Base-by-base conservation (phyloP, 192 early-diverging fungal species). In the Backusella australiensis region DNA sequence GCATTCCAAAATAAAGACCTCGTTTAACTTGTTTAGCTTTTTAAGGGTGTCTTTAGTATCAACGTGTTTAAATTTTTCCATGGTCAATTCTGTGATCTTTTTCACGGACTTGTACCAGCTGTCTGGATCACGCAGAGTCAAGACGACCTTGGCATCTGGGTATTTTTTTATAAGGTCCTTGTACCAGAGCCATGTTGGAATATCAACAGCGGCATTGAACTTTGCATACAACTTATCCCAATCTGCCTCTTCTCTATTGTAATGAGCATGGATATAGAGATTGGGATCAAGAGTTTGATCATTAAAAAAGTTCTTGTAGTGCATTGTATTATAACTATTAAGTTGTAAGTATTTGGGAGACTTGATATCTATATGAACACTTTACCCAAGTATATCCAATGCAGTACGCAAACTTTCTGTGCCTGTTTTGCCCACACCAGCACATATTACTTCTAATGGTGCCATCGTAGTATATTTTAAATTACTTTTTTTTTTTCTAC, bases 371-470 rank as follows among this genome's bases (percentile, higher is more conserved):
- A 39, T 39, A 39, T 39, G n/a, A 49, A 6, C 6, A 21, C 19
- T 49, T 67, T 79, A 79, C 72, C 78, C 78, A 59, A 79, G 73
- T 0, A 23, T 69, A 36, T 67, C 67, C 34, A 79, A 75, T 49
- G 78, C 78, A 23, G 53, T 38, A 49, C 69, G 72, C 26, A 79
- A 67, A 63, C 71, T 69, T 36, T 73, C 67, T 26, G 78, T 79
- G 8, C 78, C 78, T 42, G 73, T 75, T 41, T 73, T 67, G 19
- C 78, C 78, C n/a, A 44, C 63, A 11, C 78, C 73, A 8, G 73
- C 69, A 4, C 78, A 71, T 17, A 78, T 78, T 21, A 78, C 32
- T 67, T 78, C 65, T 21, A 78, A 41, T 53, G 77, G 77, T 15
- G 75, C 75, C 75, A 75, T 75, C 19, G 17, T n/a, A 19, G 17